Evolutionary conservation across 2,329 filamentous ascomycete species (phyloP).

Genomic region (Colletotrichum cordylinicola): DNA sequence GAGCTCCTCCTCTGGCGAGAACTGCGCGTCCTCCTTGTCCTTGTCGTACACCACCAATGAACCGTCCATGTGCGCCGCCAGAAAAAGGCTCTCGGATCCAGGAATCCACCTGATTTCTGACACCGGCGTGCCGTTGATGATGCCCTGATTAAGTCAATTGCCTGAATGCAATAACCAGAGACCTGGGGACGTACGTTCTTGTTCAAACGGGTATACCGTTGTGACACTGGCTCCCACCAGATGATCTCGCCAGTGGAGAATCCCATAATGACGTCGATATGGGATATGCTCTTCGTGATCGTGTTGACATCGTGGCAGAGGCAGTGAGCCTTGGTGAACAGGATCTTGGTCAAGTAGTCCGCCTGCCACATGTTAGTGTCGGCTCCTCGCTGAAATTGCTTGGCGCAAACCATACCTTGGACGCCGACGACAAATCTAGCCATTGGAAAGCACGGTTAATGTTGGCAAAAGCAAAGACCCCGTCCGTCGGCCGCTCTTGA

Average conservation of each 20-base stretch:
- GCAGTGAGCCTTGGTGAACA: conserved; percentile 96
- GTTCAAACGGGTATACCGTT: conserved; percentile 93
- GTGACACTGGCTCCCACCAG: conserved; percentile 97
- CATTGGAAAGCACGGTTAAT: conserved; percentile 96
- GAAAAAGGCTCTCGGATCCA: conserved; percentile 89
- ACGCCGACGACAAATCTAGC: conserved; percentile 75
- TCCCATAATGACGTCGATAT: conserved; percentile 92
- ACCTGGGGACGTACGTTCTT: conserved; percentile 73
- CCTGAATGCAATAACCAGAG: not conserved
- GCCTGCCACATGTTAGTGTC: conserved; percentile 52
- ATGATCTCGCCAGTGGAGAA: conserved; percentile 97
- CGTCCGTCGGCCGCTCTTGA: conserved; percentile 78
- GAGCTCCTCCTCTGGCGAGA: conserved; percentile 71
- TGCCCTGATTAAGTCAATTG: conserved; percentile 60
- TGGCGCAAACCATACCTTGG: conserved; percentile 5
- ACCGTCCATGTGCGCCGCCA: conserved; percentile 92
- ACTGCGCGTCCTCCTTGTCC: conserved; percentile 88
- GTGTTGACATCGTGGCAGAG: conserved; percentile 92
- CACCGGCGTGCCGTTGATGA: conserved; percentile 86
- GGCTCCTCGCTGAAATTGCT: conserved; percentile 26
- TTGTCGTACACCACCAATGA: conserved; percentile 95
- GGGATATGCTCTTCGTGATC: conserved; percentile 77
- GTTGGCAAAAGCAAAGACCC: conserved; percentile 91
- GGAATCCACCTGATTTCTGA: conserved; percentile 93
- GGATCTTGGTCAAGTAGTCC: conserved; percentile 92